Evolutionary conservation across 2,329 filamentous ascomycete genomes (phyloP), one percentile per base, ranked within the genome.

Genomic region (Aureobasidium lini): DNA sequence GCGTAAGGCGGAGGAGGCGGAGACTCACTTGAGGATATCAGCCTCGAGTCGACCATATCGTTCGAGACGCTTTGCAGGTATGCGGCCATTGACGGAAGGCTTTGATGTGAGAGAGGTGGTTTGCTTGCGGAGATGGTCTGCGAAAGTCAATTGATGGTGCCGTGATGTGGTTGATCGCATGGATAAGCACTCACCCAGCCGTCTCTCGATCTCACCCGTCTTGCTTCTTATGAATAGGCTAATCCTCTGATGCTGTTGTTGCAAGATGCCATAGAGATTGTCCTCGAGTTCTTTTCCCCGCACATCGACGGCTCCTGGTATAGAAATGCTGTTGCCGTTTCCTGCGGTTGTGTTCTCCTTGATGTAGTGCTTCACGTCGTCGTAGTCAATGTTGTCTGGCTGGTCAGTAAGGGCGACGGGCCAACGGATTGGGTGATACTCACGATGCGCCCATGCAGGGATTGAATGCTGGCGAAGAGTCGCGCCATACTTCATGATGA

Each of bases 351-450:
- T 95, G 69, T 90, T 83, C 62, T 82, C 82, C 72, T 93, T 94
- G 77, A 95, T 93, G 68, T 89, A 81, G 71, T 89, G 82, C 74
- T 95, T 95, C 64, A 95, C 81, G 50, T 88, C 88, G 71, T 93
- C 90, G 78, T 95, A 95, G 72, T 94, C 90, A 73, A 95, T 84
- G 73, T 95, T 94, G 71, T 92, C 87, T 90, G 71, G 36, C 42
- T 23, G 52, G 62, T 61, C 48, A 47, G 43, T n/a, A 11, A 23
- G 18, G 5, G 23, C 18, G 23, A 34, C n/a, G 10, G 28, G 58
- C 31, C 18, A 18, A 10, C 15, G 37, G 6, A 28, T 10, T 15
- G 15, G 11, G 16, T 32, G 16, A 16, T 32, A 72, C 76, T 69
- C 77, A 89, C 86, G 87, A 64, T 89, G 80, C 68, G 83, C 88